A percentile compares a stretch with the other conserved stretches of the same genome.
These are phyloP conservation scores for Saitozyma sp. DNA, from an alignment of 768 basidiomycete genomes.

Conservation along the genomic window DNA sequence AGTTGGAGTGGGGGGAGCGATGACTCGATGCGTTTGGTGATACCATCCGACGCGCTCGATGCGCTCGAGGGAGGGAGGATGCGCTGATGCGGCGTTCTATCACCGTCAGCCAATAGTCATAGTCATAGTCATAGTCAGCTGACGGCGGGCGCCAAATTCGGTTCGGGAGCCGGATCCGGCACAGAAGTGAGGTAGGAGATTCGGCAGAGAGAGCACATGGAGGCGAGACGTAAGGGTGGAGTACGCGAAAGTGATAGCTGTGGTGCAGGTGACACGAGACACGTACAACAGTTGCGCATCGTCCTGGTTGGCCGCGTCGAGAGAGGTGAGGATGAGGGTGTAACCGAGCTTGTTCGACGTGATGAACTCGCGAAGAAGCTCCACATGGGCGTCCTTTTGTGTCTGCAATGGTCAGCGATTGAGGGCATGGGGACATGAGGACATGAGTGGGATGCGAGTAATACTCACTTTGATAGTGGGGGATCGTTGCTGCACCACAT, in stretches of 20 bases:
- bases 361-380: conserved; percentile 63
- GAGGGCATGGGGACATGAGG: not conserved
- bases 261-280: not conserved
- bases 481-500: conserved; percentile 74
- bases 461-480: conserved; percentile 70
- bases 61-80: conserved; percentile 58
- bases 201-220: not conserved
- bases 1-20: conserved; percentile 43
- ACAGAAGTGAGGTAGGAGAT: not conserved
- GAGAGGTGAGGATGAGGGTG: conserved; percentile 68
- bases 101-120: no score
- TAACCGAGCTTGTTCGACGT: conserved; percentile 58
- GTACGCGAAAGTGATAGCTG: not conserved
- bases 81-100: conserved; percentile 46
- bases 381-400: conserved; percentile 68
- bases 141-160: not conserved
- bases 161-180: not conserved
- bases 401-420: conserved; percentile 55
- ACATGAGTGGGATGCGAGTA: not conserved
- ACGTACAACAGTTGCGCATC: conserved; percentile 76
- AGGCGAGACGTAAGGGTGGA: not conserved
- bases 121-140: no score
- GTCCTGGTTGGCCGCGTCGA: conserved; percentile 71
- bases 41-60: conserved; percentile 47
- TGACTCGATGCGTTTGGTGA: conserved; percentile 49